Base-by-base conservation (phyloP, 768 basidiomycete species). In the Podaxis sp. region DNA sequence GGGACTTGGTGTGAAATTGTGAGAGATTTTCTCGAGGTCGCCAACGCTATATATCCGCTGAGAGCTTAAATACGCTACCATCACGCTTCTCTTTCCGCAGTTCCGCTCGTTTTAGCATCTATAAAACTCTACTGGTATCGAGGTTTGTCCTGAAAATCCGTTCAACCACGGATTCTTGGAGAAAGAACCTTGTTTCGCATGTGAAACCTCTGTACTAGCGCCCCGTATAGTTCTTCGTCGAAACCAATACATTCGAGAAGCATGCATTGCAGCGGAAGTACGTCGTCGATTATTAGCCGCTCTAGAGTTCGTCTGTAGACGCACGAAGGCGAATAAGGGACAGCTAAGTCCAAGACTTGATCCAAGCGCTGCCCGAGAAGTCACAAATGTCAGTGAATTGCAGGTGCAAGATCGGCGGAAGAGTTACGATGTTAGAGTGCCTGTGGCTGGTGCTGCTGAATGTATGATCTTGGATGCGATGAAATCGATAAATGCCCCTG, bases 201-300 rank as follows among this genome's bases (percentile, higher is more conserved):
- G 27, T 40, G 25, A n/a, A 36, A 51, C 25, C 37, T n/a, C 33
- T 15, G 57, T 49, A 51, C 46, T 25, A 59, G 22, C 15, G n/a
- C 22, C 3, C n/a, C 29, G 15, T 59, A 59, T 12, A 59, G 33
- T 8, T 37, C 49, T 1, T 49, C 12, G n/a, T 51, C 49, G 38
- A 59, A 59, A 15, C 47, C 46, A 17, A 59, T 8, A 25, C 33
- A 50, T 25, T 59, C n/a, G 24, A 59, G 22, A 17, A 27, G n/a
- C 6, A 50, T 59, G 49, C 57, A 59, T 36, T 59, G 29, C 13
- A 59, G 17, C 12, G 47, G 33, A n/a, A 59, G 47, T 8, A 50
- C 57, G 1, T 24, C 46, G 17, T 59, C 57, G 3, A 59, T 13
- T 11, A 59, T 24, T 19, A 59, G 24, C 9, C 15, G 2, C 19